Evolutionary conservation across 2,329 filamentous ascomycete species (phyloP).

Genomic region (Trichoderma breve): DNA sequence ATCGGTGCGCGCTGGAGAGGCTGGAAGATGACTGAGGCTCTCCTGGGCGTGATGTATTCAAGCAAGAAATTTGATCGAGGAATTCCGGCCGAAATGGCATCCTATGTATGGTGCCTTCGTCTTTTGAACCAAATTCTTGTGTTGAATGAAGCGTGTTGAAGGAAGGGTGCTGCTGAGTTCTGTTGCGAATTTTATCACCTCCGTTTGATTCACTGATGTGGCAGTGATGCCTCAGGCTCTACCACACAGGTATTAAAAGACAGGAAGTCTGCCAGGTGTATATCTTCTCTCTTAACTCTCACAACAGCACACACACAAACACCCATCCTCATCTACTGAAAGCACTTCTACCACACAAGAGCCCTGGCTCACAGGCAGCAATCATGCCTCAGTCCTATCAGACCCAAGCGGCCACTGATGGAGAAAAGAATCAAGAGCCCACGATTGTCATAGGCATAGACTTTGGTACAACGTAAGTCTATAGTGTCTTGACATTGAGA

Average conservation of each 20-base stretch:
- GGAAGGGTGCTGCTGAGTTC: not conserved
- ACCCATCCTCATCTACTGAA: not conserved
- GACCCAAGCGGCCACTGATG: accelerated
- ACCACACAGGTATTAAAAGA: too few species aligned
- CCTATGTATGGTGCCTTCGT: not conserved
- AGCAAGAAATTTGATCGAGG: accelerated
- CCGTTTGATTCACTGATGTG: not conserved
- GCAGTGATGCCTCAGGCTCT: not conserved
- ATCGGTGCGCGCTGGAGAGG: not conserved
- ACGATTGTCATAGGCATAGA: constrained; percentile 42
- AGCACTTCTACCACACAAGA: not conserved
- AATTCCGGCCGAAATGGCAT: not conserved
- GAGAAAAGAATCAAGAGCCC: not conserved
- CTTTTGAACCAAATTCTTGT: not conserved
- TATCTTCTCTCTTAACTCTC: too few species aligned
- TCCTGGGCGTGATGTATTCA: not conserved
- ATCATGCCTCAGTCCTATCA: not conserved
- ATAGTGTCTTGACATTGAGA: not conserved
- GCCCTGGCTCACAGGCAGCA: not conserved
- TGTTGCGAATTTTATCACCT: not conserved
- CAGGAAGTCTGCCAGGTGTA: too few species aligned
- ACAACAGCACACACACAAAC: too few species aligned
- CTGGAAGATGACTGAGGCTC: not conserved
- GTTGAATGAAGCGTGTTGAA: too few species aligned
- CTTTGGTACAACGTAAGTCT: constrained; percentile 45